Evolutionary conservation across 352 stramenopile genomes (phyloP), one percentile per base, ranked within the genome.

Genomic region (Phytophthora sp.): DNA sequence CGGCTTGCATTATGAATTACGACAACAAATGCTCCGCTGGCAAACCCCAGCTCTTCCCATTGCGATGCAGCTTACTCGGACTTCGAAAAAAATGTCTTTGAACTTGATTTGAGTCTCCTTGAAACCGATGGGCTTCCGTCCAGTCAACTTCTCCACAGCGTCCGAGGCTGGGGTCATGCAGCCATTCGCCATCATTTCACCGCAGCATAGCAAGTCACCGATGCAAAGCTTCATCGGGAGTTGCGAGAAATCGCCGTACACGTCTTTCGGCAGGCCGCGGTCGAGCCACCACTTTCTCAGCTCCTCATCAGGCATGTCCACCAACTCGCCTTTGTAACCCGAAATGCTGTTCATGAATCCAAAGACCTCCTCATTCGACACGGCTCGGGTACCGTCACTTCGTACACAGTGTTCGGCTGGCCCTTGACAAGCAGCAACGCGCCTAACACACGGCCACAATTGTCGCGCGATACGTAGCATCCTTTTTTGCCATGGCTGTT

Each of bases 151-250:
- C 34, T 63, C 44, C 23, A 63, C 42, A 8, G 54, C 34, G 26
- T 63, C 54, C n/a, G 54, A 42, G 2, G 44, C n/a, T 34, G 26
- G 42, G 1, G 21, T 55, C 54, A 63, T 63, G n/a, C 17, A 63
- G 23, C 54, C 43, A 13, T 63, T 63, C 17, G 42, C 54, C 5
- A 63, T 24, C 42, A 49, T 63, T 13, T 63, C 54, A 17, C 54
- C 54, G 9, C 23, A 63, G 34, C 54, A 63, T 3, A 63, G 18
- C 31, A 55, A 20, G 54, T 63, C 54, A 24, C 54, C 54, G 17
- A 63, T 63, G 43, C 54, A 63, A 5, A 63, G 15, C 54, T 63
- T 63, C 54, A 63, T 63, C 17, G 54, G 54, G 1, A 63, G 42
- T 34, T 63, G 32, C 2, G 54, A 63, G 43, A 63, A 63, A 18